Evolutionary conservation across 441 rosid species (phyloP), one percentile per base, ranked within the genome.

Genomic region (Lepidium campestre): DNA sequence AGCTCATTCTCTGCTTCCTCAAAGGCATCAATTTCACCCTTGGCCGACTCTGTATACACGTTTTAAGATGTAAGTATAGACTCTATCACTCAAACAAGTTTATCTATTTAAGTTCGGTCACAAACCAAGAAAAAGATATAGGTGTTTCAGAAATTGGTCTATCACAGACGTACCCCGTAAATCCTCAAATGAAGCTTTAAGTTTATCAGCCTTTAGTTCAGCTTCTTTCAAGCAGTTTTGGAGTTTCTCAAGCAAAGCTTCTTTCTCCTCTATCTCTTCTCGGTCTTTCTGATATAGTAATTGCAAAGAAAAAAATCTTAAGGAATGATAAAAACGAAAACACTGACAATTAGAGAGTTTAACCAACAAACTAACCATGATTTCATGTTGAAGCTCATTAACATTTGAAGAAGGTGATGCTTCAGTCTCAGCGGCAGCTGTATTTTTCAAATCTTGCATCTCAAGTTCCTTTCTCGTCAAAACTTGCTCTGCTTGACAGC

Each of bases 361-460:
- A 17, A 54, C 72, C 70, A 52, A 12, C 70, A 68, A 79, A 84
- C 97, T 72, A 71, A 95, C 98, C 59, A 84, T 80, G 75, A 91
- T 87, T 78, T 95, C 99, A 80, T 77, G 84, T 59, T 61, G 79
- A 77, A 87, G 88, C 81, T 95, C 97, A 71, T 88, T 87, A 73
- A 87, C 89, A 70, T 79, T 81, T 72, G 93, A 85, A 40, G 73
- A 75, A 57, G 86, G 53, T 57, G 81, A 64, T 54, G 73, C 32
- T 57, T 75, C 81, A 47, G 78, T 73, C 70, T 83, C 94, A 20
- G 79, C 77, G 68, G 59, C 81, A 59, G 66, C 55, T 55, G 87
- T 82, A 11, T 81, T 88, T 79, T 86, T 78, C 58, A 75, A 32
- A 72, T 95, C 98, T 77, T 64, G 84, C 74, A 87, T 75, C 56